These are phyloP conservation scores for Starmerella bombicola DNA, from an alignment of 805 yeast species.

Conservation along the genomic window DNA sequence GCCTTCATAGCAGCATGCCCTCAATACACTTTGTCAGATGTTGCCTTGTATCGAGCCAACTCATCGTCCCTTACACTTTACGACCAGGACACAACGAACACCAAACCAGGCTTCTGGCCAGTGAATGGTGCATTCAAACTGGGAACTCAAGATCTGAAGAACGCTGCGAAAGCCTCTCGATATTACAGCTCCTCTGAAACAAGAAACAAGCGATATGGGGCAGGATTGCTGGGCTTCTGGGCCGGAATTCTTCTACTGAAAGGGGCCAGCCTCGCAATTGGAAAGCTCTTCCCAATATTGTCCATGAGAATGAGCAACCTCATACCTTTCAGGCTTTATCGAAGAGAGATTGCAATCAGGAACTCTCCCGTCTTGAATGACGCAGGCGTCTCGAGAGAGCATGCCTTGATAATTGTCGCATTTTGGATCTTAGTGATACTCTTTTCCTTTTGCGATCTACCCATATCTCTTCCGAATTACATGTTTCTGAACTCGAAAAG, in stretches of 20 bases:
- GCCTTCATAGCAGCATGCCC: conserved; percentile 1
- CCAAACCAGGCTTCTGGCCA: conserved; percentile 10
- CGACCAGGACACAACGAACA: neutral
- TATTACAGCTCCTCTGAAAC: neutral
- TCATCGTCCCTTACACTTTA: conserved; percentile 3
- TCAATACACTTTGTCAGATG: conserved; percentile 2
- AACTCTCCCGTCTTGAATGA: neutral
- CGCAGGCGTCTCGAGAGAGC: conserved; percentile 10
- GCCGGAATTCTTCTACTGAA: conserved; percentile 12
- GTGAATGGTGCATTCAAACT: conserved; percentile 9
- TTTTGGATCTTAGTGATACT: conserved; percentile 28
- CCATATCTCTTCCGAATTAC: conserved; percentile 8
- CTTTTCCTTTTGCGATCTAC: conserved; percentile 21
- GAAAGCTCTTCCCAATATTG: conserved; percentile 5
- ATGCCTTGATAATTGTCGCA: conserved; percentile 29
- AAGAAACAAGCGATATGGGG: conserved; percentile 9
- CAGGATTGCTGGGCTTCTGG: conserved; percentile 17
- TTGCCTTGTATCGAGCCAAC: neutral
- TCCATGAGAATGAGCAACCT: neutral
- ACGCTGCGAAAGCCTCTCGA: conserved; percentile 1
- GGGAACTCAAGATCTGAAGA: conserved; percentile 2
- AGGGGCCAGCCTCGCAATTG: neutral
- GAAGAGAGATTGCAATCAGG: neutral
- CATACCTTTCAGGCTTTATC: neutral
- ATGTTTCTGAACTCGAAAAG: conserved; percentile 1